Percentiles rank a stretch among this genome's conserved stretches.
phyloP scores from a whole-genome alignment of 495 filamentous ascomycete genomes.

The Penicillium mononematosum region DNA sequence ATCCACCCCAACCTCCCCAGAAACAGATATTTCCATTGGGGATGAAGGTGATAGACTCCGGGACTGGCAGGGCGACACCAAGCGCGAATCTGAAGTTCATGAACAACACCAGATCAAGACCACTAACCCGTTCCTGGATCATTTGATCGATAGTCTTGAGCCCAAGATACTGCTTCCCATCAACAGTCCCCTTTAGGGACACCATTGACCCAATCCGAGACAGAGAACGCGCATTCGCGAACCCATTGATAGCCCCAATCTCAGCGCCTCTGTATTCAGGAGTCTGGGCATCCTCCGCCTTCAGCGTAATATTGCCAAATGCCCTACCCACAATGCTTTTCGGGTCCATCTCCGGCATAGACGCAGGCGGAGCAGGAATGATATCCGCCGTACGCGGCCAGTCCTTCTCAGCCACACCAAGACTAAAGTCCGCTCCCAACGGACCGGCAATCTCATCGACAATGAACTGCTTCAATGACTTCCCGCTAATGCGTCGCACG shows the following conservation, averaged over 20 bases:
- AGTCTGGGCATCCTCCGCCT: slow-evolving; percentile 5
- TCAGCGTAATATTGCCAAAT: neutral
- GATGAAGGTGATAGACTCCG: slow-evolving; percentile 24
- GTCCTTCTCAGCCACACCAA: slow-evolving; percentile 34
- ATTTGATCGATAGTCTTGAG: slow-evolving; percentile 36
- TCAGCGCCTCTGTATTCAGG: slow-evolving; percentile 27
- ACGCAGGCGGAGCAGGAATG: slow-evolving; percentile 14
- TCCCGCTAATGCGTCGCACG: slow-evolving; percentile 38
- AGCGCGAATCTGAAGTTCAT: slow-evolving; percentile 34
- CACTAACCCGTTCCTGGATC: slow-evolving; percentile 37
- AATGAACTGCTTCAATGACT: slow-evolving; percentile 40
- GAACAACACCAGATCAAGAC: slow-evolving; percentile 33
- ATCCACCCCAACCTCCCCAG: slow-evolving; percentile 48
- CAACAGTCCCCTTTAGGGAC: slow-evolving; percentile 30
- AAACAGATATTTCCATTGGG: slow-evolving; percentile 36
- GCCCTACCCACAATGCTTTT: slow-evolving; percentile 19
- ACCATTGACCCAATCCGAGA: slow-evolving; percentile 34
- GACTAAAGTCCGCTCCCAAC: slow-evolving; percentile 40
- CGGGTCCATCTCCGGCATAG: slow-evolving; percentile 9
- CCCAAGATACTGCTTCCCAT: slow-evolving; percentile 32
- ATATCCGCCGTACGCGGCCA: slow-evolving; percentile 33
- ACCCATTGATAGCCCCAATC: slow-evolving; percentile 32
- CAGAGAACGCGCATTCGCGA: slow-evolving; percentile 37
- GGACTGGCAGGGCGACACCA: slow-evolving; percentile 32
- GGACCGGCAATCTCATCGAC: slow-evolving; percentile 40